Percentiles rank a stretch among this genome's conserved stretches.
These are phyloP conservation scores for Apiospora koreana DNA, from an alignment of 2,329 filamentous ascomycete species.

Conservation along the genomic window DNA sequence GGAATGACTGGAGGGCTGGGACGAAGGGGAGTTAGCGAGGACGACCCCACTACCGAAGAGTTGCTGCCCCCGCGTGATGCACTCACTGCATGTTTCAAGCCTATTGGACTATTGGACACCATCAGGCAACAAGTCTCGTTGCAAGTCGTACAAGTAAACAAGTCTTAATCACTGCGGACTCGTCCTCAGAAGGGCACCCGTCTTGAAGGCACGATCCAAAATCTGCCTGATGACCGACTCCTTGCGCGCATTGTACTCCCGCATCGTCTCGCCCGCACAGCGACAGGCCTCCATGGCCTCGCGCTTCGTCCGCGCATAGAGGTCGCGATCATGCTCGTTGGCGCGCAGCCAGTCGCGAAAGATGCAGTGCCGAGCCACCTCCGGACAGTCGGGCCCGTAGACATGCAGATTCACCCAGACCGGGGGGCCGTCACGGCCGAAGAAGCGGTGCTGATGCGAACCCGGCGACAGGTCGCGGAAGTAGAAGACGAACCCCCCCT, in stretches of 20 bases:
- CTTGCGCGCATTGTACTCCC: constrained; percentile 44
- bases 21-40: too few relatives aligned
- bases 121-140: too few relatives aligned
- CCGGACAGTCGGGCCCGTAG: constrained; percentile 43
- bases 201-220: constrained; percentile 32
- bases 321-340: constrained; percentile 37
- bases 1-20: too few relatives aligned
- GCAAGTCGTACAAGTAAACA: not conserved
- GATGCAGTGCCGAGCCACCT: constrained; percentile 43
- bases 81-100: too few relatives aligned
- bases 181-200: not conserved
- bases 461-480: constrained; percentile 46
- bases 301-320: constrained; percentile 42
- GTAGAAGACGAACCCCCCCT: constrained; percentile 46
- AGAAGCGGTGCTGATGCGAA: constrained; percentile 45
- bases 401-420: constrained; percentile 53
- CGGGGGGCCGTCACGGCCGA: constrained; percentile 41
- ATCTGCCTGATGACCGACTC: constrained; percentile 42
- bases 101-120: too few relatives aligned
- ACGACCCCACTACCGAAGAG: too few relatives aligned
- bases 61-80: too few relatives aligned
- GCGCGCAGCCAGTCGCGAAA: constrained; percentile 46
- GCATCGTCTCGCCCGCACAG: constrained; percentile 33
- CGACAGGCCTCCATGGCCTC: constrained; percentile 33
- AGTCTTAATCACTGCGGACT: not conserved